These are phyloP conservation scores for Tuber magnatum DNA, from an alignment of 495 filamentous ascomycete species.

Conservation along the genomic window DNA sequence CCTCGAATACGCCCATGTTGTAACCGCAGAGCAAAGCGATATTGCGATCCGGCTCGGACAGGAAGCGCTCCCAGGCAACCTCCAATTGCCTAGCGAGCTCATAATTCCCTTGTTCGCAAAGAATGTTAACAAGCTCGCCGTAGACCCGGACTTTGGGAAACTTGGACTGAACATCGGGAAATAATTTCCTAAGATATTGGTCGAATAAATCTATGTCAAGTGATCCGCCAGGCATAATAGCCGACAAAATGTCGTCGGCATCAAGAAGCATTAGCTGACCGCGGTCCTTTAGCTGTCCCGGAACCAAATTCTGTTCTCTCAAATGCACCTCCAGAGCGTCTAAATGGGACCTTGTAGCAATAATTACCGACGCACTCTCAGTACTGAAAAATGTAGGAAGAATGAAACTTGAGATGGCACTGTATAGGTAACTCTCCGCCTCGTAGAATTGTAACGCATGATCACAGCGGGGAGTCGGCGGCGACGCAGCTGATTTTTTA, in stretches of 20 bases:
- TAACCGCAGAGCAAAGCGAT: slow-evolving; percentile 40
- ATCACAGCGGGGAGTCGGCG: slow-evolving; percentile 27
- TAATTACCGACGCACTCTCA: slow-evolving; percentile 39
- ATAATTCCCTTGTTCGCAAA: slow-evolving; percentile 37
- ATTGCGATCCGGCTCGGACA: slow-evolving; percentile 29
- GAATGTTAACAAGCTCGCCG: slow-evolving; percentile 41
- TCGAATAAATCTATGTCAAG: slow-evolving; percentile 33
- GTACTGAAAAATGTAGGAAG: slow-evolving; percentile 41
- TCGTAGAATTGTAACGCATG: slow-evolving; percentile 42
- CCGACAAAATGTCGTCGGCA: slow-evolving; percentile 34
- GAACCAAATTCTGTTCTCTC: slow-evolving; percentile 38
- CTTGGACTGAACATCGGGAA: slow-evolving; percentile 28
- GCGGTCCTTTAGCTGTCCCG: slow-evolving; percentile 35
- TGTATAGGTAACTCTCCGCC: slow-evolving; percentile 36
- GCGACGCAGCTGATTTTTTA: slow-evolving; percentile 27
- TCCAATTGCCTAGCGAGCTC: slow-evolving; percentile 39
- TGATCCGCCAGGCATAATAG: slow-evolving; percentile 21
- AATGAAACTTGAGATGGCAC: slow-evolving; percentile 40
- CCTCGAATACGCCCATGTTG: slow-evolving; percentile 39
- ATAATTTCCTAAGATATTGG: slow-evolving; percentile 33
- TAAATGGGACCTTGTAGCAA: slow-evolving; percentile 38
- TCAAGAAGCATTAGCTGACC: slow-evolving; percentile 38
- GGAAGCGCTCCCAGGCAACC: slow-evolving; percentile 38
- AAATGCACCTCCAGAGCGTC: slow-evolving; percentile 39
- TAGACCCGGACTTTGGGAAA: slow-evolving; percentile 39